Conservation (phyloP, 208 protist genomes). For the Leishmania martiniquensis region DNA sequence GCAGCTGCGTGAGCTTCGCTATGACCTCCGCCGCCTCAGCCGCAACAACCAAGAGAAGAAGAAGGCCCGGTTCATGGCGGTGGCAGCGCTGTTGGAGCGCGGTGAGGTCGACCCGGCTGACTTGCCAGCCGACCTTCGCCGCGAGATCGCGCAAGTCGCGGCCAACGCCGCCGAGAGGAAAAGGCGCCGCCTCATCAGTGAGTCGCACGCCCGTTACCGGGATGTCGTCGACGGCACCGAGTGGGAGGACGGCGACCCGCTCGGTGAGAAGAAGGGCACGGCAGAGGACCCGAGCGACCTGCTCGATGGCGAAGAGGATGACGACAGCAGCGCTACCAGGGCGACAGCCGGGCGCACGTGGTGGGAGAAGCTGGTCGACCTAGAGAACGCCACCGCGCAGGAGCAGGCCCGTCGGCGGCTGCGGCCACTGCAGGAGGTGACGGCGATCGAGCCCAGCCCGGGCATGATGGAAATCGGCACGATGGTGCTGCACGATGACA, state of each 20-base stretch:
- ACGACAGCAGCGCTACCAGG: conserved; percentile 16
- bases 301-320: conserved; percentile 54
- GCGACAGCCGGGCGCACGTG: conserved; percentile 51
- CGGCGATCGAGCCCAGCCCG: conserved; percentile 83
- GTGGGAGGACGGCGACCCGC: conserved; percentile 78
- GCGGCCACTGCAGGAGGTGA: conserved; percentile 82
- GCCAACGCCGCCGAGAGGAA: conserved; percentile 59
- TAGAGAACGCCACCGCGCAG: conserved; percentile 58
- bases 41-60: conserved; percentile 86
- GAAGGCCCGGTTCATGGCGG: conserved; percentile 88
- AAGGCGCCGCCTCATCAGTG: conserved; percentile 44
- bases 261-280: conserved; percentile 39
- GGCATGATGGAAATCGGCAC: conserved; percentile 93
- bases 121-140: conserved; percentile 67
- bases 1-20: conserved; percentile 67
- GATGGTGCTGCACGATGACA: conserved; percentile 88
- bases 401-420: conserved; percentile 60
- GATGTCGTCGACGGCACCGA: conserved; percentile 81
- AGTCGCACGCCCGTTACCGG: conserved; percentile 74
- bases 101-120: conserved; percentile 77
- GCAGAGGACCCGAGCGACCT: conserved; percentile 53
- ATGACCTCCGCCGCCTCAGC: conserved; percentile 74
- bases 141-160: conserved; percentile 76
- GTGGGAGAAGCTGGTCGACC: conserved; percentile 87
- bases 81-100: conserved; percentile 77